phyloP scores from a whole-genome alignment of 257 asterid species.

The Fraxinus americana region DNA sequence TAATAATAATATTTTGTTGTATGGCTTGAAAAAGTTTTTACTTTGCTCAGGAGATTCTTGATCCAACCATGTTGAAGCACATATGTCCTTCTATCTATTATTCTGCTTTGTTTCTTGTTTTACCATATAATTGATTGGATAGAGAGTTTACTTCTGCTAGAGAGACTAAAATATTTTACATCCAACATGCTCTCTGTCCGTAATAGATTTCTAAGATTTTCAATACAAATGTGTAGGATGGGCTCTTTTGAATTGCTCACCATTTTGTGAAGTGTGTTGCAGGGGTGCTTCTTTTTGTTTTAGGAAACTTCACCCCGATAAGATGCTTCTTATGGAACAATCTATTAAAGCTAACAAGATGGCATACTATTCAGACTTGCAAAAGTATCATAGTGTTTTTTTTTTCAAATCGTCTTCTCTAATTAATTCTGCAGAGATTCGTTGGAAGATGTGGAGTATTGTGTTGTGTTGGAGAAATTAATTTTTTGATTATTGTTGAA shows the following conservation, averaged over 20 bases:
- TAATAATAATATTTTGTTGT: background rate
- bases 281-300: slow-evolving; percentile 84
- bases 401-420: slow-evolving; percentile 17
- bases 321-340: slow-evolving; percentile 55
- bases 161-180: too few species aligned
- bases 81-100: too few species aligned
- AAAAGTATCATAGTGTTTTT: slow-evolving; percentile 71
- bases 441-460: too few species aligned
- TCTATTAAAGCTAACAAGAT: slow-evolving; percentile 59
- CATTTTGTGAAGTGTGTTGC: slow-evolving; percentile 29
- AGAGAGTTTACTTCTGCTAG: too few species aligned
- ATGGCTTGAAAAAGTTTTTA: slow-evolving; percentile 2
- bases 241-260: slow-evolving; percentile 23
- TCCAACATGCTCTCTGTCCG: too few species aligned
- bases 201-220: background rate
- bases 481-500: too few species aligned
- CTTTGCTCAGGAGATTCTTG: slow-evolving; percentile 14
- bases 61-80: too few species aligned
- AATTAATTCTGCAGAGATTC: too few species aligned
- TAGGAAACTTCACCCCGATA: slow-evolving; percentile 83
- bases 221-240: slow-evolving; percentile 19
- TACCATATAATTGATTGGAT: too few species aligned
- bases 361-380: slow-evolving; percentile 57
- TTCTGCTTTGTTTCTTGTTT: too few species aligned
- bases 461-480: too few species aligned